Evolutionary conservation across 192 early-diverging fungal species (phyloP).

Genomic region (Podila epicladia): DNA sequence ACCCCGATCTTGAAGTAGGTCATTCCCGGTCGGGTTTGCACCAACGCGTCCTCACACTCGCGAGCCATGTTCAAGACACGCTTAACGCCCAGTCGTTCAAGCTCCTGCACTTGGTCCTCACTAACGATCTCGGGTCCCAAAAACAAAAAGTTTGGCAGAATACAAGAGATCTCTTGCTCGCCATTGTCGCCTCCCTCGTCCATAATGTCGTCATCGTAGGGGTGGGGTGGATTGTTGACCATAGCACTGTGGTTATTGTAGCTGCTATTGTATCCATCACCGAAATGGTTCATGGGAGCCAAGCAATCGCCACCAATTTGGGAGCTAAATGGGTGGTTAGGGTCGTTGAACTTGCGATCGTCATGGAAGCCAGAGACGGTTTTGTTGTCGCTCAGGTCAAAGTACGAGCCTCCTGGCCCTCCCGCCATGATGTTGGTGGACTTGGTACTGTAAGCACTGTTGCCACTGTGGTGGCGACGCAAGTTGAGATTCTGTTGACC

Average conservation of each 20-base stretch:
- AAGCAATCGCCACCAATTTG: neutral
- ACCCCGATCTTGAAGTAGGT: constrained; percentile 60
- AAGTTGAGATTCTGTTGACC: neutral
- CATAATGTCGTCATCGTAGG: constrained; percentile 1
- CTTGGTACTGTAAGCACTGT: neutral
- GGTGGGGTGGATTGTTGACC: neutral
- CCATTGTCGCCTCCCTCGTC: constrained; percentile 15
- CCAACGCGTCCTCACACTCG: constrained; percentile 69
- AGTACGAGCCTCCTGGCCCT: neutral
- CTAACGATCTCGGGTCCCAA: constrained; percentile 76
- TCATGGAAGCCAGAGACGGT: too few species aligned
- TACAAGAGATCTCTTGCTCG: constrained; percentile 61
- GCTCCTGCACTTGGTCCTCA: constrained; percentile 58
- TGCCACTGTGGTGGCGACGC: constrained; percentile 6
- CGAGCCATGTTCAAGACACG: constrained; percentile 84
- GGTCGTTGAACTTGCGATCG: neutral
- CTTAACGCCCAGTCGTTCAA: constrained; percentile 66
- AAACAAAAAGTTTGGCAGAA: constrained; percentile 68
- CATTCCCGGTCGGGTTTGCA: constrained; percentile 46
- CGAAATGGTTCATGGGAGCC: constrained; percentile 1
- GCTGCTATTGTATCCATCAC: neutral
- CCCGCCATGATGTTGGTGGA: neutral
- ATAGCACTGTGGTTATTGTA: neutral
- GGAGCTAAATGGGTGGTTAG: neutral
- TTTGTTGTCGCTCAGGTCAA: constrained; percentile 1